Evolutionary conservation across 208 protist genomes (phyloP).

Genomic region (Leptomonas seymouri): DNA sequence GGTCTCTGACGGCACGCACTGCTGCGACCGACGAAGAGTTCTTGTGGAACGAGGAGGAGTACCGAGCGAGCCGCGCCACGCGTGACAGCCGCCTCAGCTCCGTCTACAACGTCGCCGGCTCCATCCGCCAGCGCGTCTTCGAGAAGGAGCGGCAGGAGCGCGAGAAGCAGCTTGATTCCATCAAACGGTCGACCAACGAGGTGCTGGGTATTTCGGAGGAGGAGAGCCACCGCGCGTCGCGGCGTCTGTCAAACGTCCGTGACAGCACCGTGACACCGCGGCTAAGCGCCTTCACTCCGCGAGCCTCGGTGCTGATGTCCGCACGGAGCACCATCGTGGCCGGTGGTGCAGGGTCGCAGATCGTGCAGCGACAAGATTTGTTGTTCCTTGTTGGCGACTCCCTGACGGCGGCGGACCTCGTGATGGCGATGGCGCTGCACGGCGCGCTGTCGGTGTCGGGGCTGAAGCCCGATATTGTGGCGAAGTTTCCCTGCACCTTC

Average conservation of each 20-base stretch:
- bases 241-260: conserved; percentile 17
- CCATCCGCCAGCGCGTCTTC: conserved; percentile 29
- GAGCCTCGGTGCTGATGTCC: conserved; percentile 37
- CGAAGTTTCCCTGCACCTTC: conserved; percentile 15
- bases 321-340: conserved; percentile 22
- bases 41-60: conserved; percentile 32
- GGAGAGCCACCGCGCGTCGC: background rate
- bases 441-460: conserved; percentile 25
- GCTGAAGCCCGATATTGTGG: conserved; percentile 25
- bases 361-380: conserved; percentile 41
- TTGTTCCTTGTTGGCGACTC: conserved; percentile 74
- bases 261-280: conserved; percentile 27
- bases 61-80: conserved; percentile 25
- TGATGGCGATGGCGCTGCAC: conserved; percentile 52
- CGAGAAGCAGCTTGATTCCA: conserved; percentile 33
- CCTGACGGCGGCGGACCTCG: conserved; percentile 71
- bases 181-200: conserved; percentile 33
- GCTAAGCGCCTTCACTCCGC: conserved; percentile 26
- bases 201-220: conserved; percentile 13
- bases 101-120: conserved; percentile 52
- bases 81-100: conserved; percentile 38
- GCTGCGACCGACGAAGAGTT: conserved; percentile 28
- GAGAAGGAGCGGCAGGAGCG: conserved; percentile 44
- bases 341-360: conserved; percentile 11
- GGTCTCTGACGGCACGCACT: conserved; percentile 30